Conservation (phyloP, 305 asterid species). For the Ajuga reptans region DNA sequence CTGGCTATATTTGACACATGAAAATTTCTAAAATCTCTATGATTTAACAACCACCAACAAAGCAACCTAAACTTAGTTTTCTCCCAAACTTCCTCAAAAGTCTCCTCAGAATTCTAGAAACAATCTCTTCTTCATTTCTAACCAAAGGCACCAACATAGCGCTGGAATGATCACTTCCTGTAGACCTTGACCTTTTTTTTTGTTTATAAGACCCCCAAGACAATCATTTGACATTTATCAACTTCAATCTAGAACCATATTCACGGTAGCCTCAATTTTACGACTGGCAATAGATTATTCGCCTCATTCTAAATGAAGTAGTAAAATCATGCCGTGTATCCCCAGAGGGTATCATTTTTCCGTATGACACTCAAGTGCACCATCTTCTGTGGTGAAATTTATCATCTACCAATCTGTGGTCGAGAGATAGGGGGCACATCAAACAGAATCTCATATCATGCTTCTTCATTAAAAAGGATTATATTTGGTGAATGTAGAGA, state of each 20-base stretch:
- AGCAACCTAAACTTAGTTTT: neutral
- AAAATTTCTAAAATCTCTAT: neutral
- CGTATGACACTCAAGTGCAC: neutral
- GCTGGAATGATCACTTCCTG: neutral
- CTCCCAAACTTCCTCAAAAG: neutral
- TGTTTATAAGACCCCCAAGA: neutral
- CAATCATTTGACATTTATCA: neutral
- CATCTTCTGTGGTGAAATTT: neutral
- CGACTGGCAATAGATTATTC: neutral
- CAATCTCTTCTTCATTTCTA: neutral
- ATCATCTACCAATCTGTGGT: neutral
- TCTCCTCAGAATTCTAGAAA: neutral
- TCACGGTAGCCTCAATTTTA: neutral
- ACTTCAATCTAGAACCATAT: neutral
- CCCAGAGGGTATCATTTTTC: neutral
- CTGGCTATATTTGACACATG: too few species aligned
- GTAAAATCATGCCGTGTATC: neutral
- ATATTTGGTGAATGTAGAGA: neutral
- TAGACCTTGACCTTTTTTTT: neutral
- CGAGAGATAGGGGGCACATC: neutral
- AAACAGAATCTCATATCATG: constrained; percentile 3
- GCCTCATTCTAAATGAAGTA: neutral
- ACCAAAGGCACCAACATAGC: neutral
- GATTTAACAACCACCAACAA: neutral
- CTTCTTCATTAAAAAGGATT: neutral